A percentile compares a stretch with the other conserved stretches of the same genome.
Evolutionary conservation across 2,329 filamentous ascomycete species (phyloP).

Genomic region (Alternaria dauci): DNA sequence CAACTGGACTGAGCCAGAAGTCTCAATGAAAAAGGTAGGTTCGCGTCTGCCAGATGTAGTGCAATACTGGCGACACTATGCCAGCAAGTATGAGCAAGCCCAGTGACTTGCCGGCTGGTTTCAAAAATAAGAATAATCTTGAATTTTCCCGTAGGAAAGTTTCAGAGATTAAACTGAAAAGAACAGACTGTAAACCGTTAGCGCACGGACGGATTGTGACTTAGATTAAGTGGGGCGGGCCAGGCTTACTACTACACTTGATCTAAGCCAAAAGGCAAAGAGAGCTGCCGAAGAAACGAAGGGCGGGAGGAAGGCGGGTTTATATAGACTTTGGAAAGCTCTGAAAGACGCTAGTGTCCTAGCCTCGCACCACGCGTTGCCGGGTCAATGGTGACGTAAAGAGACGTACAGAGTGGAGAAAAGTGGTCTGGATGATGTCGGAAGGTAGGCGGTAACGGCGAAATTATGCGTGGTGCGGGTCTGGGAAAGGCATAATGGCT

Average conservation of each 20-base stretch:
- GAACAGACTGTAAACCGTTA: constrained; percentile 68
- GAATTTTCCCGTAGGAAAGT: constrained; percentile 6
- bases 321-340: constrained; percentile 5
- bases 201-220: no score
- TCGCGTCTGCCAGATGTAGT: constrained; percentile 1
- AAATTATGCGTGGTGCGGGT: neutral
- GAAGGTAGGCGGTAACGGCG: neutral
- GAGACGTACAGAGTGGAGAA: neutral
- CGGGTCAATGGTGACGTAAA: constrained; percentile 4
- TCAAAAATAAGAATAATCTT: constrained; percentile 14
- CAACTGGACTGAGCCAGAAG: constrained; percentile 7
- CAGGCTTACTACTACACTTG: constrained; percentile 64
- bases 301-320: constrained; percentile 4
- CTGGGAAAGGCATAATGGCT: neutral
- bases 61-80: constrained; percentile 8
- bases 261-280: constrained; percentile 29
- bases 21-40: constrained; percentile 7
- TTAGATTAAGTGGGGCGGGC: no score
- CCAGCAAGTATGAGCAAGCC: constrained; percentile 5
- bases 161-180: constrained; percentile 76
- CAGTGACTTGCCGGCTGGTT: neutral
- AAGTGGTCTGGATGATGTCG: neutral
- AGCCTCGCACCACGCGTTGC: neutral
- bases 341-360: neutral
- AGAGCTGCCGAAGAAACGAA: constrained; percentile 17